Conservation (phyloP, 2,329 filamentous ascomycete species). For the Xylaria sp. region DNA sequence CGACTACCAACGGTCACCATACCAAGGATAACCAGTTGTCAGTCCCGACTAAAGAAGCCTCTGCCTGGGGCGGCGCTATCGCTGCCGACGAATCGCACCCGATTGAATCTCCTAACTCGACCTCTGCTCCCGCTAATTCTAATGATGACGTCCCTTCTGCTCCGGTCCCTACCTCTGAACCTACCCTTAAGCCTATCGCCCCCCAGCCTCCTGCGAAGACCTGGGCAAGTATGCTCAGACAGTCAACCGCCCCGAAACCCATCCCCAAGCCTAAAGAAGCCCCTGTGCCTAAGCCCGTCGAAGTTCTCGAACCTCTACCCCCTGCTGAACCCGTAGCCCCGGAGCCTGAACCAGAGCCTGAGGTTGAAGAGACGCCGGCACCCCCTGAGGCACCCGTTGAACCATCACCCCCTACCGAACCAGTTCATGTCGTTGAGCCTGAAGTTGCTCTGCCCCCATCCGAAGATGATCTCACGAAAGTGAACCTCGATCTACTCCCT, state of each 20-base stretch:
- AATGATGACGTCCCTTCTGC: constrained; percentile 55
- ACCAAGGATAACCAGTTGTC: constrained; percentile 68
- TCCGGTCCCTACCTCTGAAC: constrained; percentile 51
- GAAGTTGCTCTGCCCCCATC: constrained; percentile 72
- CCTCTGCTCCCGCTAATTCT: constrained; percentile 30
- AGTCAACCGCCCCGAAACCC: constrained; percentile 68
- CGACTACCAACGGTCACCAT: constrained; percentile 71
- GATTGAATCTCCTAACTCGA: constrained; percentile 55
- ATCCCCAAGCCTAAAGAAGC: constrained; percentile 65
- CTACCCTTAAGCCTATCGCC: constrained; percentile 48
- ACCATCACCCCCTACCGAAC: constrained; percentile 46
- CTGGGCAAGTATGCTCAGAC: constrained; percentile 81
- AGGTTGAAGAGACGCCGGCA: constrained; percentile 52
- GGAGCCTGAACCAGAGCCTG: constrained; percentile 55
- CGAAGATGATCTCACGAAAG: constrained; percentile 86
- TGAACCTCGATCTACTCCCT: constrained; percentile 90
- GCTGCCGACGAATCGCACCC: constrained; percentile 53
- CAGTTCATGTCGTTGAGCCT: constrained; percentile 59
- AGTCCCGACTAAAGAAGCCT: constrained; percentile 76
- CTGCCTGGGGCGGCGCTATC: constrained; percentile 66
- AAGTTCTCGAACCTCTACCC: constrained; percentile 59
- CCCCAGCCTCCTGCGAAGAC: constrained; percentile 63
- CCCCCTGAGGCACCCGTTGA: constrained; percentile 45
- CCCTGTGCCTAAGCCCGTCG: constrained; percentile 57
- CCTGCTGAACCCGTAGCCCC: constrained; percentile 55